These are phyloP conservation scores for Phytopythium chamaehyphon DNA, from an alignment of 352 stramenopile genomes.

Conservation along the genomic window DNA sequence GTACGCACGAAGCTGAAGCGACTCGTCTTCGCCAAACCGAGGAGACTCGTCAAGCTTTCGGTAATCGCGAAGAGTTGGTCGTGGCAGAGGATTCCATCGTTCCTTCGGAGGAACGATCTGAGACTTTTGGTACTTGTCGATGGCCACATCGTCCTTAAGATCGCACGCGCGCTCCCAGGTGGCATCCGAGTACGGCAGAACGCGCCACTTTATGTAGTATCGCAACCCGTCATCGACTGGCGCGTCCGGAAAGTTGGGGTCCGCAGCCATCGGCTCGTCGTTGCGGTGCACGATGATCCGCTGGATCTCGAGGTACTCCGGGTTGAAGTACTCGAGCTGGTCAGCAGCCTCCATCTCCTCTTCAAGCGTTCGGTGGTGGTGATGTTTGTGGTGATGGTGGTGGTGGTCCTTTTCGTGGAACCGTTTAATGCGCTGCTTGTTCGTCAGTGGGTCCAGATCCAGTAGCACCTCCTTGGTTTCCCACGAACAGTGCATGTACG, in stretches of 20 bases:
- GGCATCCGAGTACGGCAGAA: constrained; percentile 81
- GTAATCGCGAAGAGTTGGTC: constrained; percentile 77
- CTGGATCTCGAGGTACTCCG: constrained; percentile 88
- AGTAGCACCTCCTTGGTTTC: constrained; percentile 71
- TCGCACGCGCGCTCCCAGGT: constrained; percentile 88
- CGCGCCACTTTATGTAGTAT: constrained; percentile 87
- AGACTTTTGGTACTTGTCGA: constrained; percentile 66
- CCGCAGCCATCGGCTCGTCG: constrained; percentile 47
- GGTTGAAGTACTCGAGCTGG: constrained; percentile 88
- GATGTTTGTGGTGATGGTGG: constrained; percentile 35
- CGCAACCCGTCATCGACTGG: constrained; percentile 82
- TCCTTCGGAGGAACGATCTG: constrained; percentile 57
- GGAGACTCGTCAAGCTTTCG: constrained; percentile 82
- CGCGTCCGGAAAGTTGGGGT: constrained; percentile 50
- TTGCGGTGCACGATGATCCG: constrained; percentile 77
- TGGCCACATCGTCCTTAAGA: constrained; percentile 79
- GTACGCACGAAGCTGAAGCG: constrained; percentile 73
- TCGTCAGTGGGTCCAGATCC: constrained; percentile 72
- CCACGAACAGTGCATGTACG: constrained; percentile 88
- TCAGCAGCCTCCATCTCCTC: constrained; percentile 31
- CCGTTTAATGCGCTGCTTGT: constrained; percentile 86
- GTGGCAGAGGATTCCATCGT: constrained; percentile 50
- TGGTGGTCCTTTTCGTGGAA: constrained; percentile 81
- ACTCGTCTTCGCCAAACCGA: constrained; percentile 66
- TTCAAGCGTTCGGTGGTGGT: constrained; percentile 28